Base-by-base conservation (phyloP, 257 asterid species). In the Nicotiana knightiana region DNA sequence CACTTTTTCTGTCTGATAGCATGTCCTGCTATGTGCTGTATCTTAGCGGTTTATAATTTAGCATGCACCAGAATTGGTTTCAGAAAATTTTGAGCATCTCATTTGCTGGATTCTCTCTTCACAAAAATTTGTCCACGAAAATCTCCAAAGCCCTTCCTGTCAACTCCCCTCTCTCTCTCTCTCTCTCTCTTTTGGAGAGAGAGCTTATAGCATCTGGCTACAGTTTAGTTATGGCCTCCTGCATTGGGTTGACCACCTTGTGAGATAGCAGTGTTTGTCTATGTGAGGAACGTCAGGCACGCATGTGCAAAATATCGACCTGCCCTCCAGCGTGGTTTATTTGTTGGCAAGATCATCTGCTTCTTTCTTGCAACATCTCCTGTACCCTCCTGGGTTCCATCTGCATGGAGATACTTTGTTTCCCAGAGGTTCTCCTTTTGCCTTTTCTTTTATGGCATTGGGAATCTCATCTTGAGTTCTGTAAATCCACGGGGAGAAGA, bases 341-440 rank as follows among this genome's bases (percentile, higher is more conserved):
- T 43, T 46, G 79, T 71, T 71, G 61, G 48, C 39, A 46, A 26
- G 39, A 73, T 73, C 79, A 73, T 73, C 79, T 70, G 37, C 79
- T 73, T 46, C 24, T 13, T n/a, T 46, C 79, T 46, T 57, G 57
- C 17, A 53, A 48, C 61, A 48, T 24, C 79, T 73, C 61, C 13
- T 8, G 46, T 73, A 48, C 37, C 35, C 11, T 24, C 39, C 10
- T 48, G 61, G 39, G 61, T 73, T 48, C 61, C 51, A 71, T 35
- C 57, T 48, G 9, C 51, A 46, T 73, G 79, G 61, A 71, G 61
- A 46, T 32, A 46, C 12, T 71, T 71, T 71, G 77, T 39, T 68
- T 68, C 11, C 6, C 39, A 53, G 61, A 71, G 28, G 61, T 46
- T 71, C 79, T 6, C 26, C 18, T 5, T 46, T 43, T 43, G 13